phyloP scores from a whole-genome alignment of 495 filamentous ascomycete genomes.

The Aspergillus mulundensis region DNA sequence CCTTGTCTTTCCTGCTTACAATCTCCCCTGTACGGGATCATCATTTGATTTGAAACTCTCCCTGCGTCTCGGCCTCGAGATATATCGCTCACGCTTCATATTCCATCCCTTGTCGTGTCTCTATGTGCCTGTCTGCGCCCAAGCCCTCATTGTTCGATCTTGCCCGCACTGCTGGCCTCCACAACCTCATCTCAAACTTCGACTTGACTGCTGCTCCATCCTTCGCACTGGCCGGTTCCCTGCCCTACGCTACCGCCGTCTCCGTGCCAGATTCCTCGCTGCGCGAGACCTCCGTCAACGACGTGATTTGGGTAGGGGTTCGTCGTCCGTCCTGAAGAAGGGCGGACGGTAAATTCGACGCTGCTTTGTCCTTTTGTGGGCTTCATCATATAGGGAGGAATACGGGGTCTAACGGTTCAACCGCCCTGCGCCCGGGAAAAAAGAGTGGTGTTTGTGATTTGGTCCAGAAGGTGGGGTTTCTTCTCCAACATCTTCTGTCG shows the following conservation, averaged over 20 bases:
- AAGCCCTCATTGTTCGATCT: slow-evolving; percentile 31
- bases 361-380: slow-evolving; percentile 7
- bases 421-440: neutral
- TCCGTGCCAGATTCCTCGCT: slow-evolving; percentile 16
- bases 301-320: slow-evolving; percentile 52
- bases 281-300: slow-evolving; percentile 25
- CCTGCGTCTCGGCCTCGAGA: slow-evolving; percentile 7
- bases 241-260: slow-evolving; percentile 15
- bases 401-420: neutral
- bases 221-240: slow-evolving; percentile 4
- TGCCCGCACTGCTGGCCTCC: slow-evolving; percentile 29
- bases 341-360: slow-evolving; percentile 51
- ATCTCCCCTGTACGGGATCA: neutral
- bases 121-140: slow-evolving; percentile 40
- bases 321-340: slow-evolving; percentile 56
- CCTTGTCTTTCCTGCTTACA: neutral
- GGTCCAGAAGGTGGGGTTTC: neutral
- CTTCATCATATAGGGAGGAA: slow-evolving; percentile 4
- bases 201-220: slow-evolving; percentile 13
- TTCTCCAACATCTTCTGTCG: neutral
- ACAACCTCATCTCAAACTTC: slow-evolving; percentile 11
- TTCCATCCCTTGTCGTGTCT: slow-evolving; percentile 23
- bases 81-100: neutral
- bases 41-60: neutral
- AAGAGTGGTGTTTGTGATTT: neutral